Conservation (phyloP, 1,284 basidiomycete genomes). For the Ceratobasidium sp. region DNA sequence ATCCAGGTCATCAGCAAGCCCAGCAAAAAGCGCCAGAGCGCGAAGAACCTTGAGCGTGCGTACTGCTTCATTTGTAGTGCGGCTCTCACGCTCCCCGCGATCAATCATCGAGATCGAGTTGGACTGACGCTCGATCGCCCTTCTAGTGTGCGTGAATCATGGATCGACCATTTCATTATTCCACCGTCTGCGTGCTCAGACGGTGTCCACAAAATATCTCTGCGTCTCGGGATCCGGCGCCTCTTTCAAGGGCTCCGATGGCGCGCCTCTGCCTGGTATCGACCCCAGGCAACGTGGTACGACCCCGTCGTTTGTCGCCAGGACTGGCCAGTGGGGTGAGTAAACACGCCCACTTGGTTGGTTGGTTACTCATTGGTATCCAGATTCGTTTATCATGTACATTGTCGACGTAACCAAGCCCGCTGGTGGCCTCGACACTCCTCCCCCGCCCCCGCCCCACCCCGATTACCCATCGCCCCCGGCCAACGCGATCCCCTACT, state of each 20-base stretch:
- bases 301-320: constrained; percentile 82
- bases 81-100: constrained; percentile 30
- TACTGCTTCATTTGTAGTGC: constrained; percentile 47
- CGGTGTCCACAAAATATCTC: constrained; percentile 93
- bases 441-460: constrained; percentile 77
- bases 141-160: constrained; percentile 88
- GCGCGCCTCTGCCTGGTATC: constrained; percentile 79
- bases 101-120: constrained; percentile 39
- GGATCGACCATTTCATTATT: constrained; percentile 94
- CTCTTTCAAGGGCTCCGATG: constrained; percentile 89
- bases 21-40: constrained; percentile 93
- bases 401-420: constrained; percentile 86
- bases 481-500: constrained; percentile 83
- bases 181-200: constrained; percentile 91
- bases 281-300: constrained; percentile 72
- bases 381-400: constrained; percentile 95
- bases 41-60: constrained; percentile 90
- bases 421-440: constrained; percentile 72
- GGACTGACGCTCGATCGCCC: constrained; percentile 37
- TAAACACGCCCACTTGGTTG: not conserved
- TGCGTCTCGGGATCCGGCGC: constrained; percentile 91
- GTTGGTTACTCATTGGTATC: constrained; percentile 53
- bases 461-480: constrained; percentile 88
- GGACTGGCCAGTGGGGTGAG: constrained; percentile 81
- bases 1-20: constrained; percentile 98